These are phyloP conservation scores for Sporothrix euskadiensis DNA, from an alignment of 2,329 filamentous ascomycete genomes.

Conservation along the genomic window DNA sequence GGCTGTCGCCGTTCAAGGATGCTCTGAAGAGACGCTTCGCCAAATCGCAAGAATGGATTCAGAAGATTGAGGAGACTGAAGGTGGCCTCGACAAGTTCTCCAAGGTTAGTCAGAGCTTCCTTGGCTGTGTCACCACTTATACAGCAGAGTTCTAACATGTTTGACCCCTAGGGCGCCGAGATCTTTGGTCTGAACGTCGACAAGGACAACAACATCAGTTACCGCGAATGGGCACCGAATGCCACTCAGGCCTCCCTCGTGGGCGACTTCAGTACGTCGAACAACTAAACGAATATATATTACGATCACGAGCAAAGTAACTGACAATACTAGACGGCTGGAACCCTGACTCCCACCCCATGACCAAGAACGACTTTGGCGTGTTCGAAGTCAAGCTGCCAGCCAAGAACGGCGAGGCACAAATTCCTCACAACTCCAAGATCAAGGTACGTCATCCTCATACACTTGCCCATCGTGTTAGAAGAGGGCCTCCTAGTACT, in stretches of 20 bases:
- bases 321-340: slow-evolving; percentile 65
- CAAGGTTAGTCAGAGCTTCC: slow-evolving; percentile 54
- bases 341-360: slow-evolving; percentile 78
- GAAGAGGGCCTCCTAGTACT: background rate
- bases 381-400: slow-evolving; percentile 83
- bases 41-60: slow-evolving; percentile 84
- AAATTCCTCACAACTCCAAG: slow-evolving; percentile 91
- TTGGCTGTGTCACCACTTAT: too few species aligned
- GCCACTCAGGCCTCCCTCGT: slow-evolving; percentile 81
- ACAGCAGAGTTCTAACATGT: background rate
- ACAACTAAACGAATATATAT: too few species aligned
- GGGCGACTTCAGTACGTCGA: slow-evolving; percentile 82
- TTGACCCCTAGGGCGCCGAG: slow-evolving; percentile 68
- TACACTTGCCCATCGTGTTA: background rate
- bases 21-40: slow-evolving; percentile 73
- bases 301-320: background rate
- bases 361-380: slow-evolving; percentile 83
- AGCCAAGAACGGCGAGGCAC: slow-evolving; percentile 68
- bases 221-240: slow-evolving; percentile 96
- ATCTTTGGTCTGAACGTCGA: slow-evolving; percentile 82
- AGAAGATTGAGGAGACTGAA: slow-evolving; percentile 76
- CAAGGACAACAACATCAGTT: slow-evolving; percentile 79
- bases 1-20: slow-evolving; percentile 81
- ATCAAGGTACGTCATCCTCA: slow-evolving; percentile 67
- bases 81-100: slow-evolving; percentile 92